Conservation (phyloP, 257 asterid genomes). For the Scutellaria galericulata region DNA sequence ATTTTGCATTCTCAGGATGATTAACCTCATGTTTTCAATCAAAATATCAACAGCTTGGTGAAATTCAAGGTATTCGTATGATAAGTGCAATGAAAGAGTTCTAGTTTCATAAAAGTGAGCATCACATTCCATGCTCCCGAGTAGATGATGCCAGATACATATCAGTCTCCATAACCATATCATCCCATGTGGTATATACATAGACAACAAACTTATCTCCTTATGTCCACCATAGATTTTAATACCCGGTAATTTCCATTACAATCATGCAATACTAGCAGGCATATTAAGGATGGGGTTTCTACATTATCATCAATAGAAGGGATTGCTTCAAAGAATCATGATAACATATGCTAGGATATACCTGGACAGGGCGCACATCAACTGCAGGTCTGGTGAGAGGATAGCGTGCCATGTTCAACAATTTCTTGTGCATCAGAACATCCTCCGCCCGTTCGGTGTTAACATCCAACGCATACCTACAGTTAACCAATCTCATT, state of each 20-base stretch:
- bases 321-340: neutral
- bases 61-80: neutral
- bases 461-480: slow-evolving; percentile 89
- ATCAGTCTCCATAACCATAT: neutral
- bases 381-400: slow-evolving; percentile 80
- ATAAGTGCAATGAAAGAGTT: slow-evolving; percentile 18
- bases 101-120: neutral
- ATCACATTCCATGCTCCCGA: neutral
- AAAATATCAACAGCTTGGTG: slow-evolving; percentile 12
- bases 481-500: slow-evolving; percentile 34
- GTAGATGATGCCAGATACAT: neutral
- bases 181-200: neutral
- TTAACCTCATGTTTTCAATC: slow-evolving; percentile 1
- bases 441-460: slow-evolving; percentile 88
- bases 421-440: slow-evolving; percentile 78
- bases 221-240: slow-evolving; percentile 3
- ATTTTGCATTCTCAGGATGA: slow-evolving; percentile 20
- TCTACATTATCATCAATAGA: neutral
- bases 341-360: neutral
- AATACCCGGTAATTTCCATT: slow-evolving; percentile 10
- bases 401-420: slow-evolving; percentile 75
- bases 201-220: slow-evolving; percentile 1
- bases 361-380: slow-evolving; percentile 86
- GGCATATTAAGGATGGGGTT: neutral
- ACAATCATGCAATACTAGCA: neutral